A percentile compares a stretch with the other conserved stretches of the same genome.
Evolutionary conservation across 2,329 filamentous ascomycete genomes (phyloP).

Genomic region (Arthrobotrys entomopaga): DNA sequence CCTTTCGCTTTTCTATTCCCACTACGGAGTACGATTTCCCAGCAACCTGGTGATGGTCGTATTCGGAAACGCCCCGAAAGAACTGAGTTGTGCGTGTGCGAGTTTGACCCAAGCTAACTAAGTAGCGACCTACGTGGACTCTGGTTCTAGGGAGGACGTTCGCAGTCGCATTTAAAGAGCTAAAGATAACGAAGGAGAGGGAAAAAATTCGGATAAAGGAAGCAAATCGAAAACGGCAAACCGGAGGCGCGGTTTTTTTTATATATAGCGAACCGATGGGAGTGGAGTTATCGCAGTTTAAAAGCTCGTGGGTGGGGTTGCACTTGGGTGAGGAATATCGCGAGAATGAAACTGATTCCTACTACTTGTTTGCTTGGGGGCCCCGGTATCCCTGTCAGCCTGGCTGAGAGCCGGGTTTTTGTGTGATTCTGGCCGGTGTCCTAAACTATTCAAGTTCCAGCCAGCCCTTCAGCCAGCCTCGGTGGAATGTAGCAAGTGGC

Average conservation of each 20-base stretch:
- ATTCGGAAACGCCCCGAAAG: conserved; percentile 22
- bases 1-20: background rate
- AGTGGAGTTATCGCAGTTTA: background rate
- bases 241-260: conserved; percentile 1
- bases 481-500: conserved; percentile 18
- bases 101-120: background rate
- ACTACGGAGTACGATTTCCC: background rate
- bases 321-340: conserved; percentile 30
- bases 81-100: conserved; percentile 13
- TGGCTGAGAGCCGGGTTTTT: conserved; percentile 50
- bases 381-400: conserved; percentile 49
- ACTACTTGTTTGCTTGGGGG: conserved; percentile 18
- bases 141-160: conserved; percentile 11
- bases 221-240: conserved; percentile 5
- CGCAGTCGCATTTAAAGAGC: background rate
- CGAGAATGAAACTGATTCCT: conserved; percentile 37
- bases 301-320: conserved; percentile 27
- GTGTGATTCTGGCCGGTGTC: conserved; percentile 27
- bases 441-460: conserved; percentile 22
- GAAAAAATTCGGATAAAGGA: too few species aligned
- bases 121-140: background rate
- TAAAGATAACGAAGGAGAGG: background rate
- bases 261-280: conserved; percentile 18
- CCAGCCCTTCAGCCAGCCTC: conserved; percentile 48
- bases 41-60: conserved; percentile 16